Evolutionary conservation across 345 rosid species (phyloP), one percentile per base, ranked within the genome.

Genomic region (Cardamine resedifolia): DNA sequence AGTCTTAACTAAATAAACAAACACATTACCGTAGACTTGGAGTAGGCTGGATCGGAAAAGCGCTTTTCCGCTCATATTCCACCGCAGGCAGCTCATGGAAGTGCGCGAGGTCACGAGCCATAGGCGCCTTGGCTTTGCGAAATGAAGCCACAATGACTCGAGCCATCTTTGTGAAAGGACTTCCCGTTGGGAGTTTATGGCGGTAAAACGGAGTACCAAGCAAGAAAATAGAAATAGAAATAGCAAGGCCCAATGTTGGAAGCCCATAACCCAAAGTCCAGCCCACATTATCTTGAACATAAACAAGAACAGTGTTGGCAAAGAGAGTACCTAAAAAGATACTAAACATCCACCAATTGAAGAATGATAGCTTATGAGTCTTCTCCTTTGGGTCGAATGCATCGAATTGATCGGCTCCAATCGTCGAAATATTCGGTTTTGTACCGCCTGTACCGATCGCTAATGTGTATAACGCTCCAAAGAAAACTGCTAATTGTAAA

Each of bases 271-370:
- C 98, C 2, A 87, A 62, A 0, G 87, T 56, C 97, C 96, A 95
- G 0, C 98, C 99, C 6, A 95, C 90, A 64, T 87, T 88, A 73
- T 95, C 99, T 70, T 95, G 98, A 53, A 91, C 74, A 72, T 91
- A 95, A 4, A 95, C 96, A 27, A 91, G 92, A 9, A 85, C 44
- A 0, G 96, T 90, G 81, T 91, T 87, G 44, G 97, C 93, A 26
- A 95, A 91, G 30, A 95, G 85, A 18, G 92, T 85, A 15, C 99
- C 99, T 49, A 83, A 80, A 79, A 91, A 95, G 57, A 91, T 88
- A 82, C 96, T 84, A 74, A 95, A 91, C 96, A 88, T 81, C 97
- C 99, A 95, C 99, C 97, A 95, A 45, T 91, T 95, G 92, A 95
- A 95, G 86, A 91, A 95, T 31, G 99, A 91, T 27, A 88, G 83